Conservation (phyloP, 306 rosid species). For the barrel medic (Medicago truncatula) region DNA sequence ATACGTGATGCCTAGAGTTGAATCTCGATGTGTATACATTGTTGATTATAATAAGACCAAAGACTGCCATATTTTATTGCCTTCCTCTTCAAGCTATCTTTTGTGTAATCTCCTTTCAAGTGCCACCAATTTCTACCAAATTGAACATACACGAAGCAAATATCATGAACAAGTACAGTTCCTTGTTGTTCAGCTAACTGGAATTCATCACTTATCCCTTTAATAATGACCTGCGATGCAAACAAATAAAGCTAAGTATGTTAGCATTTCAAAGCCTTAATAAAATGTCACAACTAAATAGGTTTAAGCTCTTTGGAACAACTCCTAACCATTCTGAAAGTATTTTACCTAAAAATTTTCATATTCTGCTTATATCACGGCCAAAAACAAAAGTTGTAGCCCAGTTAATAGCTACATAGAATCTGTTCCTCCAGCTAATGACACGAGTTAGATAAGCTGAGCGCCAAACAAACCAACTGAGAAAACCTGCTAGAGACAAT, state of each 20-base stretch:
- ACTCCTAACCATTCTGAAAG: too few relatives aligned
- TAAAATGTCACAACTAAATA: neutral
- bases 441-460: conserved; percentile 88
- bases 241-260: conserved; percentile 19
- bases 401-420: conserved; percentile 95
- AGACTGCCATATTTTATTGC: conserved; percentile 18
- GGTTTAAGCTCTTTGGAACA: too few relatives aligned
- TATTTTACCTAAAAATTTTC: conserved; percentile 39
- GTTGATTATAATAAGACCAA: neutral
- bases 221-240: conserved; percentile 31
- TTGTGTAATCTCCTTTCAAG: neutral
- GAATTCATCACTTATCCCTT: conserved; percentile 22
- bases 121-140: conserved; percentile 1
- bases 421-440: conserved; percentile 95
- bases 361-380: conserved; percentile 92
- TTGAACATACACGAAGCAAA: conserved; percentile 13
- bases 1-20: neutral
- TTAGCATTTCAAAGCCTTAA: neutral
- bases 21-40: conserved; percentile 20
- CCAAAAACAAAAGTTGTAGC: conserved; percentile 87
- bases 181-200: conserved; percentile 19
- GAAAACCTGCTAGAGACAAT: conserved; percentile 76
- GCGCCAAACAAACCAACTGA: conserved; percentile 95
- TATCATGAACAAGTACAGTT: conserved; percentile 34
- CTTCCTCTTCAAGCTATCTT: conserved; percentile 27